Evolutionary conservation across 371 early-diverging fungal species (phyloP), one percentile per base, ranked within the genome.

Genomic region (Apophysomyces sp.): DNA sequence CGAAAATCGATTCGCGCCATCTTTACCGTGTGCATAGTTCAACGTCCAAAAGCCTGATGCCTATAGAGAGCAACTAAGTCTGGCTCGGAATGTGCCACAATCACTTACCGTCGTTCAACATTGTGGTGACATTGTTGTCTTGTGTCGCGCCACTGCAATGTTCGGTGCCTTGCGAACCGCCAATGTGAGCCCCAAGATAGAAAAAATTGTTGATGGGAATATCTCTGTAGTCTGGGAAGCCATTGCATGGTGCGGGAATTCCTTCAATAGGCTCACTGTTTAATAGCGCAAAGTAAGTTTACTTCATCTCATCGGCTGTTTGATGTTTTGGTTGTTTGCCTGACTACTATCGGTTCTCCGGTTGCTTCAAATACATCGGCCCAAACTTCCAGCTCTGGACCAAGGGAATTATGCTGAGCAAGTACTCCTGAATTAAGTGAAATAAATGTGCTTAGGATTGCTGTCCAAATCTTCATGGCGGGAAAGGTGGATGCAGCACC

Each of bases 201-300:
- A 76, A 68, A 4, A 59, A 74, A 31, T 72, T 67, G 31, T 76
- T 71, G 26, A 74, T 55, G 24, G 76, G 76, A 49, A 79, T 29
- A 0, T 72, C 34, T 28, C 63, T 57, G 9, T 72, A 65, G 16
- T 76, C 62, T 0, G 80, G 74, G 16, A 64, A 72, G 5, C 70
- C 73, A 39, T 79, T 79, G 51, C 80, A 79, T 31, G 77, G 73
- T 13, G 32, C 39, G 21, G 68, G 62, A 37, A 11, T 9, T 24
- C 21, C 49, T 13, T 44, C 18, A 44, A 21, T 7, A 21, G 16
- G 7, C 0, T 21, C 21, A 2, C 21, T 21, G 21, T 44, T 21
- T n/a, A 37, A n/a, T 11, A n/a, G n/a, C 37, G n/a, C n/a, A n/a
- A 3, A 37, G 11, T 37, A 11, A 37, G 34, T n/a, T 37, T 2